Base-by-base conservation (phyloP, 495 filamentous ascomycete genomes). In the Penicillium coprophilum region DNA sequence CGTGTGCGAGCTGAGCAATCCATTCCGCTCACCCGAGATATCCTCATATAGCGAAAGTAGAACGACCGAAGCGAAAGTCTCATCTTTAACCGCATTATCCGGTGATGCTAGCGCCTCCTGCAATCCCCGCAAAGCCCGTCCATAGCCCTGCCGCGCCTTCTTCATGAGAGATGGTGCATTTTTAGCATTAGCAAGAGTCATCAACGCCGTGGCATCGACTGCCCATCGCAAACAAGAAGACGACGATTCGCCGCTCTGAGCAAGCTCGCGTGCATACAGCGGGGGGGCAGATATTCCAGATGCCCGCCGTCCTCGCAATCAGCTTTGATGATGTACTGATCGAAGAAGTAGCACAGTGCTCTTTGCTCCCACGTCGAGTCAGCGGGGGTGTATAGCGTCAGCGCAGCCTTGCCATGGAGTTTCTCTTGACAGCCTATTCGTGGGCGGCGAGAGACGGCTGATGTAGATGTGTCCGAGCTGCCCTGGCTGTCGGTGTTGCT, bases 331-430 rank as follows among this genome's bases (percentile, higher is more conserved):
- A 71, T 75, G 46, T 69, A 78, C 50, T 78, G 76, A 23, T 76
- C 73, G 40, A 78, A 77, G 54, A 78, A 78, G 46, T 71, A 77
- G 55, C 74, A 77, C 2, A 74, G 20, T 4, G 76, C 74, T 8
- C 73, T 70, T 43, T 78, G 63, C 39, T 76, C 68, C 72, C 73
- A 74, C 1, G 63, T 71, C 9, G 72, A 54, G 59, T 76, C 74
- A 1, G 64, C 59, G 2, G 73, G 50, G 13, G 55, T 57, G 38
- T 65, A 59, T 8, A 67, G 32, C 0, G 60, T 58, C 17, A 71
- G 47, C 1, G 60, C 23, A 17, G 58, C 20, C 5, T 57, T 21
- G 50, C 4, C 13, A 31, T 30, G n/a, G 20, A 19, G 10, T 32
- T 43, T 48, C 10, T n/a, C 20, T 6, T 38, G 53, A 6, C 12